Base-by-base conservation (phyloP, 495 filamentous ascomycete genomes). In the Hypoxylon intermedium region DNA sequence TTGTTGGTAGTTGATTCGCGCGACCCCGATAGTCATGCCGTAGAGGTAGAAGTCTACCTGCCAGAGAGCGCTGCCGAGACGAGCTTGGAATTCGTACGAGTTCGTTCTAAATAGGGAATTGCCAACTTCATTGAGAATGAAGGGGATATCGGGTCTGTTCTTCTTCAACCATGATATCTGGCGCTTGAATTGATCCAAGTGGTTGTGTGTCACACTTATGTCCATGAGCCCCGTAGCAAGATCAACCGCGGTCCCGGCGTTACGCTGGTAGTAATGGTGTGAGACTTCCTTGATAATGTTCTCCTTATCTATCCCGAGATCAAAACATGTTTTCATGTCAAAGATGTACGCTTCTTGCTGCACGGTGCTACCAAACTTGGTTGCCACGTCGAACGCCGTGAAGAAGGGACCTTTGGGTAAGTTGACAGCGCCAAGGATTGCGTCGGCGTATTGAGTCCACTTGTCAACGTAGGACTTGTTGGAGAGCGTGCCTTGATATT, bases 1-100 rank as follows among this genome's bases (percentile, higher is more conserved):
- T 33, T 71, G 66, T 46, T 71, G 69, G 42, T 69, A 71, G 36
- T 71, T 69, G 57, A 71, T 62, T 6, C 69, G 66, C 28, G 47
- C 36, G 36, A 72, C 26, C 21, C 69, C 69, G 34, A 67, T 47
- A 7, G 43, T 38, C 63, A 69, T 62, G 33, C 56, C 50, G 36
- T 69, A 69, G 0, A 72, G 50, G 33, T 72, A 69, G 55, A 67
- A 69, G 28, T 69, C 69, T 5, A 65, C 60, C 41, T 67, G 63
- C 69, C 69, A 72, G 9, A 72, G 53, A 2, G 63, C 63, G 21
- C 64, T 66, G 12, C 69, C 69, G 13, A 72, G 63, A 2, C 63
- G 53, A 0, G 67, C 67, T 33, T 70, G 67, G 30, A 61, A 70
- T 28, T 49, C 44, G 38, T 69, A 71, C 0, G 45, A 58, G 37